Conservation (phyloP, 345 rosid species). For the Dipteronia sinensis region DNA sequence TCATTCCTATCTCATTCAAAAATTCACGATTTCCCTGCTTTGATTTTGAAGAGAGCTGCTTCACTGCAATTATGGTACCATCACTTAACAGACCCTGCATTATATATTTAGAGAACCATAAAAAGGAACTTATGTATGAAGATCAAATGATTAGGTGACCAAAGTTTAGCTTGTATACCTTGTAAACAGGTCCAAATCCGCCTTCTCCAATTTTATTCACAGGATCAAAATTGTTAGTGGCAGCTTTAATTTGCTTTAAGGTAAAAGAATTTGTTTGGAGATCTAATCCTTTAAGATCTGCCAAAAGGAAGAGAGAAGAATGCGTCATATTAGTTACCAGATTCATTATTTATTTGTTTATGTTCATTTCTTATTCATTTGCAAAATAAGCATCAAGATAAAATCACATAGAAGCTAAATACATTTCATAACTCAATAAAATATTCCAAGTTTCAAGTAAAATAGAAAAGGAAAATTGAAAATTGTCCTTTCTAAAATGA, state of each 20-base stretch:
- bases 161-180: slow-evolving; percentile 24
- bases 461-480: background rate
- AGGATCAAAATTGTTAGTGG: slow-evolving; percentile 38
- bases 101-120: no score
- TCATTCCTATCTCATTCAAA: slow-evolving; percentile 42
- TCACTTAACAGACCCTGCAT: slow-evolving; percentile 41
- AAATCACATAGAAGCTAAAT: background rate
- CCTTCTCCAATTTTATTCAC: slow-evolving; percentile 45
- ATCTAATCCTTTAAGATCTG: slow-evolving; percentile 34
- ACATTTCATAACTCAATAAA: background rate
- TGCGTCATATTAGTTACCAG: background rate
- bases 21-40: slow-evolving; percentile 50
- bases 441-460: background rate
- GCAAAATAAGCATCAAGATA: background rate
- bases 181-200: slow-evolving; percentile 45
- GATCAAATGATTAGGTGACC: background rate
- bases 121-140: background rate
- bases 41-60: slow-evolving; percentile 44
- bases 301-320: background rate
- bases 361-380: background rate
- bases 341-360: background rate
- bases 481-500: background rate
- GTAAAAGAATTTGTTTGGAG: slow-evolving; percentile 42
- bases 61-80: slow-evolving; percentile 40
- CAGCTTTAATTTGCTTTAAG: slow-evolving; percentile 37